Percentiles rank a stretch among this genome's conserved stretches.
Evolutionary conservation across 352 stramenopile genomes (phyloP).

Genomic region (Pythium folliculosum): DNA sequence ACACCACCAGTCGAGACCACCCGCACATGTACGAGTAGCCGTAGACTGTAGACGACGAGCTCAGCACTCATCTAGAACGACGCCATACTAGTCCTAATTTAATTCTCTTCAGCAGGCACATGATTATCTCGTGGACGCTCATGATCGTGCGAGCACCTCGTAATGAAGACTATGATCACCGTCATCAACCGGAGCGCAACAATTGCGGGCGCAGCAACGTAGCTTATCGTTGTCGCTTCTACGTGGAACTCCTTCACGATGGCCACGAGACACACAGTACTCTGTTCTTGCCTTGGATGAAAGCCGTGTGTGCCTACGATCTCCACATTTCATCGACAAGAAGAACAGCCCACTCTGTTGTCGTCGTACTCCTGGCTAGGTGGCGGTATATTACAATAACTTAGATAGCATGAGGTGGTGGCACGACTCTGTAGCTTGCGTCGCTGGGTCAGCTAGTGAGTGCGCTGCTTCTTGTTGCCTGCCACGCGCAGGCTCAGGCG

Average conservation of each 20-base stretch:
- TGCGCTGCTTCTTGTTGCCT: conserved; percentile 12
- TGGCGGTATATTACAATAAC: neutral
- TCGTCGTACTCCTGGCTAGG: neutral
- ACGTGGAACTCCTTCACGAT: too few relatives aligned
- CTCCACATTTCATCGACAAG: neutral
- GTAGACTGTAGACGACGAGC: neutral
- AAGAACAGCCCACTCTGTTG: neutral
- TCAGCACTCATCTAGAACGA: too few relatives aligned
- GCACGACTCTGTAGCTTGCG: neutral
- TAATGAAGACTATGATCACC: too few relatives aligned
- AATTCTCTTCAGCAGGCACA: neutral
- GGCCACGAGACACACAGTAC: too few relatives aligned
- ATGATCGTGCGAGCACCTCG: too few relatives aligned
- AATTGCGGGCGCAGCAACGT: too few relatives aligned
- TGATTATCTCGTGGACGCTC: too few relatives aligned
- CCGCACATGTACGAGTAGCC: conserved; percentile 8
- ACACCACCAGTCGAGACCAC: neutral
- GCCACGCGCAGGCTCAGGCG: conserved; percentile 23
- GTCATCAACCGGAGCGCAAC: too few relatives aligned
- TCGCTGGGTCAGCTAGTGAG: neutral
- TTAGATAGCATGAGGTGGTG: neutral
- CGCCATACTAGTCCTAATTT: conserved; percentile 10
- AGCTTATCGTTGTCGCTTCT: too few relatives aligned
- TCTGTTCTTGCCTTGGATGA: too few relatives aligned
- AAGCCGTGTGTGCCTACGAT: too few relatives aligned